Evolutionary conservation across 805 yeast genomes (phyloP), one percentile per base, ranked within the genome.

Genomic region (Saccharomycopsis lassenensis): DNA sequence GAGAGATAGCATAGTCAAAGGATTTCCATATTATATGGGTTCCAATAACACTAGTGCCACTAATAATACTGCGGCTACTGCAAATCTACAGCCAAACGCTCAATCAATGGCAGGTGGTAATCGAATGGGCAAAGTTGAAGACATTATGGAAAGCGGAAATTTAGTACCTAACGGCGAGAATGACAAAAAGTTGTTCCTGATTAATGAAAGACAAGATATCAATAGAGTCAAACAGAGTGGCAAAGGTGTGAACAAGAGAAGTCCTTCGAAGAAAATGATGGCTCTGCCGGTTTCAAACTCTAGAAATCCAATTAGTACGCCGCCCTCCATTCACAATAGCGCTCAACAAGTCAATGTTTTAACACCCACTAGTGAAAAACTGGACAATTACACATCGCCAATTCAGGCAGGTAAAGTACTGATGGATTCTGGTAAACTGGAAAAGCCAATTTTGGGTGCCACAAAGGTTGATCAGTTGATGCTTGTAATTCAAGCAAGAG

Each of bases 401-500:
- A n/a, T n/a, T 43, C 41, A 29, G 29, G 41, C 7, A 38, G 41
- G 7, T 44, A 44, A 21, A 31, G 46, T 4, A 22, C 18, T 10
- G 25, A 14, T 8, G 24, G 7, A 12, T n/a, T n/a, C n/a, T n/a
- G n/a, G n/a, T n/a, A n/a, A n/a, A n/a, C n/a, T n/a, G n/a, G 77
- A 79, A 1, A 59, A 82, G 35, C 84, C 86, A 3, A 58, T 78
- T 16, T 55, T 84, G 4, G 95, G 95, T 2, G 85, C 87, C 3
- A 87, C 95, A 1, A 82, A 82, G 51, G 83, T 87, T 19, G 97
- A 87, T 57, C 93, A 80, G 49, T 61, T 87, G 50, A 85, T 87
- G 95, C 63, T 87, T 33, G 82, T 85, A 25, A 80, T 87, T 36
- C 94, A 87, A 55, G 94, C 95, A 1, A 67, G 94, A 35, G 81